A percentile compares a stretch with the other conserved stretches of the same genome.
Evolutionary conservation across 2,329 filamentous ascomycete genomes (phyloP).

Genomic region (Cercospora sesami): DNA sequence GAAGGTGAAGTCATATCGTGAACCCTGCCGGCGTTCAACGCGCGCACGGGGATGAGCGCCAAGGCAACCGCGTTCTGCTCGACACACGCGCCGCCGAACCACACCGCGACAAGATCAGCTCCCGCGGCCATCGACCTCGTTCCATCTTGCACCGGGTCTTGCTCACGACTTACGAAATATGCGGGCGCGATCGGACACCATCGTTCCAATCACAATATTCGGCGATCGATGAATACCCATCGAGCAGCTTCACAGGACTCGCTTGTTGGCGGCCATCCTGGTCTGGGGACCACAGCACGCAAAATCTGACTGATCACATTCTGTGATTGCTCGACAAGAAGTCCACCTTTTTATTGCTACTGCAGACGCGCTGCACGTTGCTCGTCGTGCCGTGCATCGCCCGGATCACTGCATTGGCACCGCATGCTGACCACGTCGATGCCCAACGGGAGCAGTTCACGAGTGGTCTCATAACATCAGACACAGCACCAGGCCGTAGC

Average conservation of each 20-base stretch:
- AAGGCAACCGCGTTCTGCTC: background rate
- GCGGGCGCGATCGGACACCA: background rate
- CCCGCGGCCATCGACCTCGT: background rate
- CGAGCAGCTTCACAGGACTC: background rate
- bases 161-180: background rate
- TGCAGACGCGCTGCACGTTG: background rate
- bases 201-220: background rate
- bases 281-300: background rate
- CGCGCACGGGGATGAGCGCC: background rate
- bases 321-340: background rate
- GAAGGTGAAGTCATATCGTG: background rate
- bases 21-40: conserved; percentile 3
- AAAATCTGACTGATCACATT: conserved; percentile 16
- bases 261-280: background rate
- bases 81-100: background rate
- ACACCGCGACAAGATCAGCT: background rate
- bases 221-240: background rate
- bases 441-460: background rate
- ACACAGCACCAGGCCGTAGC: background rate
- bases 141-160: background rate
- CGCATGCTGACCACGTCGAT: background rate
- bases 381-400: background rate
- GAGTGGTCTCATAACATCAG: background rate
- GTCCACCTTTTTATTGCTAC: background rate
- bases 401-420: conserved; percentile 3